phyloP scores from a whole-genome alignment of 2,329 filamentous ascomycete species.

The Remersonia thermophila region DNA sequence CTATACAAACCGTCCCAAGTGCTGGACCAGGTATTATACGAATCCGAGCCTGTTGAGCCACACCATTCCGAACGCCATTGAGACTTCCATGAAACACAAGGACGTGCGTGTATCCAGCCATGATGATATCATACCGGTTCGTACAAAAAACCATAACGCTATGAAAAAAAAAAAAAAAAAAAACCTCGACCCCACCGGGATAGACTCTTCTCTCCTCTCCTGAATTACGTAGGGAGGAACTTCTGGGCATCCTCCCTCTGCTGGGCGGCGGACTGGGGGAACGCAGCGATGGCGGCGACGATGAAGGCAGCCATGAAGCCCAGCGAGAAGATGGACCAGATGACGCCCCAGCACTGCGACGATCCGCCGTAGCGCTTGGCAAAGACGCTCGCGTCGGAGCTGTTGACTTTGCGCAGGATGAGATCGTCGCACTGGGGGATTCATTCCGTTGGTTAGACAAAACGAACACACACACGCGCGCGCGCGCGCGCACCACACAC shows the following conservation, averaged over 20 bases:
- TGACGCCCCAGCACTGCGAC: slow-evolving; percentile 68
- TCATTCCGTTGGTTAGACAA: slow-evolving; percentile 1
- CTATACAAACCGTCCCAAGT: no score
- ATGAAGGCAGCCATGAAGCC: slow-evolving; percentile 62
- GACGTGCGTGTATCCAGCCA: no score
- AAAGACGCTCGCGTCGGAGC: slow-evolving; percentile 67
- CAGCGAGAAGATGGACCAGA: slow-evolving; percentile 64
- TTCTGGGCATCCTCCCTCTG: slow-evolving; percentile 54
- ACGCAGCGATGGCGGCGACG: slow-evolving; percentile 64
- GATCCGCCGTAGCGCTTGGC: slow-evolving; percentile 67
- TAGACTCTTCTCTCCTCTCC: no score
- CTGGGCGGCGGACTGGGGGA: slow-evolving; percentile 55
- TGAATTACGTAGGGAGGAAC: slow-evolving; percentile 18
- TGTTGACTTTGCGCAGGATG: slow-evolving; percentile 69
- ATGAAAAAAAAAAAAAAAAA: no score
- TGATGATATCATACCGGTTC: no score
- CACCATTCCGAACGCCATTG: no score
- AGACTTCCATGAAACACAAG: no score
- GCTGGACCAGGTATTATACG: no score
- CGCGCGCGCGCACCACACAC: no score
- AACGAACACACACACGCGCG: background rate
- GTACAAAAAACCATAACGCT: no score
- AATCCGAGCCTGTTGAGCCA: no score
- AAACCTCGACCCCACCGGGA: no score
- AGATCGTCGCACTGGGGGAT: slow-evolving; percentile 60